These are phyloP conservation scores for Hymenochaete sp. DNA, from an alignment of 1,284 basidiomycete species.

Conservation along the genomic window DNA sequence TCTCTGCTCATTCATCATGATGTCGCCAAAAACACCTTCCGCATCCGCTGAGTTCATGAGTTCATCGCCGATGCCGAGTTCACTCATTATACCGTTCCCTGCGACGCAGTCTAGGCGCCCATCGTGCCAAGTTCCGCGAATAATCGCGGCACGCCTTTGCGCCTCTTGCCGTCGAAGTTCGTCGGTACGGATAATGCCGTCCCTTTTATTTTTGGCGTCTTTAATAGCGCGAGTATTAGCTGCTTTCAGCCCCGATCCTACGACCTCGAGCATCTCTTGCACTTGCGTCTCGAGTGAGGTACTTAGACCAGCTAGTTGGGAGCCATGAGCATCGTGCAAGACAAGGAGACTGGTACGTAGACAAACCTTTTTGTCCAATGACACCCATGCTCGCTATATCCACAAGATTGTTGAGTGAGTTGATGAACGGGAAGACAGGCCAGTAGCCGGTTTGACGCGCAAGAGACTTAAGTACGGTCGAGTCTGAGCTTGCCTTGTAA, in stretches of 20 bases:
- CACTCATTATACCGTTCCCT: slow-evolving; percentile 76
- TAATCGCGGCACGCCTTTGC: slow-evolving; percentile 37
- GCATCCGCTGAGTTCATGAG: slow-evolving; percentile 17
- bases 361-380: slow-evolving; percentile 85
- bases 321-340: not conserved
- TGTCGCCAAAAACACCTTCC: slow-evolving; percentile 9
- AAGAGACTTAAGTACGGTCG: slow-evolving; percentile 57
- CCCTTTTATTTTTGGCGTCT: slow-evolving; percentile 32
- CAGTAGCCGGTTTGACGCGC: slow-evolving; percentile 85
- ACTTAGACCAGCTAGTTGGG: slow-evolving; percentile 66
- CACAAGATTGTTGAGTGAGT: slow-evolving; percentile 78
- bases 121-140: slow-evolving; percentile 68
- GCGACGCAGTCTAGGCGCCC: slow-evolving; percentile 71
- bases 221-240: slow-evolving; percentile 49
- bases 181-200: slow-evolving; percentile 28
- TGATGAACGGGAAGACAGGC: slow-evolving; percentile 86
- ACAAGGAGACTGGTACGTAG: not conserved
- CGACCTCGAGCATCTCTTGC: slow-evolving; percentile 78
- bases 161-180: slow-evolving; percentile 30
- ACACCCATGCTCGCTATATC: slow-evolving; percentile 90
- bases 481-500: slow-evolving; percentile 66
- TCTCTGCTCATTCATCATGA: not conserved
- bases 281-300: slow-evolving; percentile 81
- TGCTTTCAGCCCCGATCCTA: slow-evolving; percentile 61
- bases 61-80: slow-evolving; percentile 76